A percentile compares a stretch with the other conserved stretches of the same genome.
These are phyloP conservation scores for Tilletia indica DNA, from an alignment of 1,284 basidiomycete species.

Conservation along the genomic window DNA sequence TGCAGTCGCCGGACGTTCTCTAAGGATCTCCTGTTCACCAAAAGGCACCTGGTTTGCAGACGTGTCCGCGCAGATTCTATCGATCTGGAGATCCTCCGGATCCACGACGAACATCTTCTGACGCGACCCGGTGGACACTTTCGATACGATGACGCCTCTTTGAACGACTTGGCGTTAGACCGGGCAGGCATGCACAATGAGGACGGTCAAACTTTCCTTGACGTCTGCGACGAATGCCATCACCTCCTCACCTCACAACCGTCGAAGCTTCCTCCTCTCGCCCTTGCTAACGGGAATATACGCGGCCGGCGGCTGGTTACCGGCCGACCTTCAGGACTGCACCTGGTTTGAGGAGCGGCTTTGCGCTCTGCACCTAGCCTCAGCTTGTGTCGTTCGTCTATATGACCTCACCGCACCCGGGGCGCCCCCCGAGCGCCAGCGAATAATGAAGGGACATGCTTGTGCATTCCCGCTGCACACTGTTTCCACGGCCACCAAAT, in stretches of 20 bases:
- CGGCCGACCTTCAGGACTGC: background rate
- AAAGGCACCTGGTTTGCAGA: background rate
- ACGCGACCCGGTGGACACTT: background rate
- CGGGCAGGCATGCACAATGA: background rate
- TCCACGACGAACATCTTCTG: background rate
- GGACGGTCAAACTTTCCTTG: background rate
- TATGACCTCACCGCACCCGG: background rate
- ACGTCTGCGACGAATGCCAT: background rate
- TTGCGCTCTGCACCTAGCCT: background rate
- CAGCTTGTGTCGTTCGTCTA: background rate
- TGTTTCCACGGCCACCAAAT: background rate
- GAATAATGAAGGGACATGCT: background rate
- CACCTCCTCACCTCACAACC: background rate
- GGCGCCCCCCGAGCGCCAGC: background rate
- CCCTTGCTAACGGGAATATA: background rate
- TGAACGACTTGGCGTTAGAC: background rate
- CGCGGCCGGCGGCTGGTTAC: background rate
- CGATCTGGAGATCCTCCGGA: background rate
- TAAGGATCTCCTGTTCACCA: background rate
- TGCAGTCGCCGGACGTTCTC: background rate
- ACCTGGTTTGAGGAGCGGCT: background rate
- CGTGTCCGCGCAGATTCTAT: background rate
- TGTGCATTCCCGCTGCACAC: background rate
- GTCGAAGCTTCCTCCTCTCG: background rate
- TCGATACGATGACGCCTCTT: background rate